Evolutionary conservation across 352 stramenopile genomes (phyloP).

Genomic region (Phytophthora sansomeana): DNA sequence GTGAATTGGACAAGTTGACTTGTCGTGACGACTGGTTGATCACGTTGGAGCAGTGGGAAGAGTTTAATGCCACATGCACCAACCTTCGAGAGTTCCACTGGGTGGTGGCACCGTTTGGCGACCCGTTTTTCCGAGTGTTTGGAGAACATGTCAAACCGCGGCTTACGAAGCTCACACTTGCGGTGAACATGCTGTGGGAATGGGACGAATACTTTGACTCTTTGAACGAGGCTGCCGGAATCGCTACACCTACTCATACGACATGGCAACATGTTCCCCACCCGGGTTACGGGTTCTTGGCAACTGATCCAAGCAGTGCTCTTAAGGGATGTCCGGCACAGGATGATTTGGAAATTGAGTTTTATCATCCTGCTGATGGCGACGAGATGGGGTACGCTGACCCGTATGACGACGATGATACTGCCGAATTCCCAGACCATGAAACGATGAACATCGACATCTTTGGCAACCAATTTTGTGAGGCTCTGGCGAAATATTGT

Average conservation of each 20-base stretch:
- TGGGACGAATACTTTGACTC: slow-evolving; percentile 46
- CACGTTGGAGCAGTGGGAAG: slow-evolving; percentile 38
- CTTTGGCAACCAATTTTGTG: slow-evolving; percentile 49
- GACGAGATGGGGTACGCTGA: slow-evolving; percentile 35
- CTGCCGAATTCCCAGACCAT: slow-evolving; percentile 26
- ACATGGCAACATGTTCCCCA: slow-evolving; percentile 2
- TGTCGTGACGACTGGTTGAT: slow-evolving; percentile 42
- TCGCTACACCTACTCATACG: not conserved
- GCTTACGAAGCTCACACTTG: slow-evolving; percentile 42
- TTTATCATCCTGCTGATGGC: slow-evolving; percentile 49
- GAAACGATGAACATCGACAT: slow-evolving; percentile 48
- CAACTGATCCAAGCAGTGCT: slow-evolving; percentile 36
- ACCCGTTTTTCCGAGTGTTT: slow-evolving; percentile 52
- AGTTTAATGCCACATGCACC: slow-evolving; percentile 44
- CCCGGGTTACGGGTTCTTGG: slow-evolving; percentile 30
- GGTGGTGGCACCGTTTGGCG: slow-evolving; percentile 46
- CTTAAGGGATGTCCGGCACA: slow-evolving; percentile 51
- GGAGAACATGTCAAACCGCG: slow-evolving; percentile 43
- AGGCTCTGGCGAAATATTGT: slow-evolving; percentile 29
- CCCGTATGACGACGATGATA: slow-evolving; percentile 35
- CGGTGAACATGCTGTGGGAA: slow-evolving; percentile 51
- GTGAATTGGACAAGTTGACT: slow-evolving; percentile 43
- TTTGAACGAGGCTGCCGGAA: slow-evolving; percentile 20
- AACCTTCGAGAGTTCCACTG: slow-evolving; percentile 50
- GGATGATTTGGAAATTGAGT: slow-evolving; percentile 37